Evolutionary conservation across 192 early-diverging fungal genomes (phyloP).

Genomic region (Coemansia sp.): DNA sequence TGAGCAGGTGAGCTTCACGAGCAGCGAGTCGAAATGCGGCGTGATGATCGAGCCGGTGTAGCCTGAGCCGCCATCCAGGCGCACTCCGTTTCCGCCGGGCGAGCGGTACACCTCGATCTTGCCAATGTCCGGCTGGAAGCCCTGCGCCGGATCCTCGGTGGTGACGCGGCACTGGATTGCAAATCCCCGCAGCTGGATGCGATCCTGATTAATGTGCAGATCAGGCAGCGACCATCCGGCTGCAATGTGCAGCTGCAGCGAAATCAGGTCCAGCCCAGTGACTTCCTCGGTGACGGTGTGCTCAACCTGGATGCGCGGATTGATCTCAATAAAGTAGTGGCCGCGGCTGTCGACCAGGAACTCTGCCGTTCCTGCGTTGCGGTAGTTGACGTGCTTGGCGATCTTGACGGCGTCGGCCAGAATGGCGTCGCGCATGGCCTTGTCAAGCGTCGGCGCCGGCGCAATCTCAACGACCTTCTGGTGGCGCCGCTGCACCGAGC

Average conservation of each 20-base stretch:
- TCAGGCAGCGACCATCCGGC: constrained; percentile 78
- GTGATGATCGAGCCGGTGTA: constrained; percentile 91
- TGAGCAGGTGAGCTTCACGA: constrained; percentile 87
- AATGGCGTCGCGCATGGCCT: constrained; percentile 70
- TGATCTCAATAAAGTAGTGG: constrained; percentile 98
- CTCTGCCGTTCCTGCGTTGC: constrained; percentile 96
- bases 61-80: constrained; percentile 86
- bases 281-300: constrained; percentile 98
- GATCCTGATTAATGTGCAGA: constrained; percentile 78
- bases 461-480: constrained; percentile 97
- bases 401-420: constrained; percentile 89
- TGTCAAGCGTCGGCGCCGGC: constrained; percentile 73
- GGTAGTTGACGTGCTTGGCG: constrained; percentile 83
- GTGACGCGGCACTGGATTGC: constrained; percentile 98
- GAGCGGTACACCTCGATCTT: constrained; percentile 94
- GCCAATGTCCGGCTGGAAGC: constrained; percentile 96
- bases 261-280: constrained; percentile 91
- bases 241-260: constrained; percentile 93
- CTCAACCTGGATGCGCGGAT: constrained; percentile 98
- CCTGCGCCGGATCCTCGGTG: constrained; percentile 89
- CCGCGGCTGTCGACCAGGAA: constrained; percentile 88
- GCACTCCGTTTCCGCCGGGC: constrained; percentile 83
- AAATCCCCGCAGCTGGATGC: constrained; percentile 75
- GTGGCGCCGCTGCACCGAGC: constrained; percentile 95
- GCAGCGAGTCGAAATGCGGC: constrained; percentile 92